Base-by-base conservation (phyloP, 2,329 filamentous ascomycete species). In the Monilinia vaccinii-corymbosi region DNA sequence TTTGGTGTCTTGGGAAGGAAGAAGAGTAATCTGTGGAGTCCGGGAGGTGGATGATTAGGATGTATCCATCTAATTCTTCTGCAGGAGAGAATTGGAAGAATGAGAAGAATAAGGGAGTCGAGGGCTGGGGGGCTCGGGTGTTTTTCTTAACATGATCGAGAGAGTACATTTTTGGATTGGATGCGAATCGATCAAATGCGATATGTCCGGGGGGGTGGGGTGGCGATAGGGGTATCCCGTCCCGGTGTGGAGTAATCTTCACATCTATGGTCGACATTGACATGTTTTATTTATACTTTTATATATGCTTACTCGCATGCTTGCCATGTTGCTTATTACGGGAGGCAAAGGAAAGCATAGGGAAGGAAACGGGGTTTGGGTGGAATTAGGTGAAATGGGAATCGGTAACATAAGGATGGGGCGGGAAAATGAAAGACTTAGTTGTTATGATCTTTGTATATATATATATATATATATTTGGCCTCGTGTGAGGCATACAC, bases 1-100 rank as follows among this genome's bases (percentile, higher is more conserved):
- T 84, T 85, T 66, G 77, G 81, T 61, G 65, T 65, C 18, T 69
- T 91, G 14, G 85, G 52, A 32, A 44, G 87, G 5, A 91, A 91
- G 77, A 91, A 88, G 79, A 87, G 83, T 72, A 80, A 78, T 63
- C 76, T 77, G 62, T 69, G 77, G 60, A 68, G 72, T 56, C 34
- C 50, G 14, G 42, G 50, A 18, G 56, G 49, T 32, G 32, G 38
- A 45, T 59, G 25, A 53, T 28, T 57, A 34, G 16, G 50, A 42
- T 53, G 18, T 53, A 53, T 53, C 51, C 44, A 44, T 53, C 51
- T 53, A 38, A 44, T 25, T n/a, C 14, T 56, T 56, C 31, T 48
- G 31, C 42, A 42, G 77, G 79, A 63, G 79, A 82, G 31, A 50
- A 60, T 14, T 66, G 66, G 44, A 62, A 45, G 51, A 23, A 25